These are phyloP conservation scores for Agrostemma githago DNA, from an alignment of 148 eudicot species.

Conservation along the genomic window DNA sequence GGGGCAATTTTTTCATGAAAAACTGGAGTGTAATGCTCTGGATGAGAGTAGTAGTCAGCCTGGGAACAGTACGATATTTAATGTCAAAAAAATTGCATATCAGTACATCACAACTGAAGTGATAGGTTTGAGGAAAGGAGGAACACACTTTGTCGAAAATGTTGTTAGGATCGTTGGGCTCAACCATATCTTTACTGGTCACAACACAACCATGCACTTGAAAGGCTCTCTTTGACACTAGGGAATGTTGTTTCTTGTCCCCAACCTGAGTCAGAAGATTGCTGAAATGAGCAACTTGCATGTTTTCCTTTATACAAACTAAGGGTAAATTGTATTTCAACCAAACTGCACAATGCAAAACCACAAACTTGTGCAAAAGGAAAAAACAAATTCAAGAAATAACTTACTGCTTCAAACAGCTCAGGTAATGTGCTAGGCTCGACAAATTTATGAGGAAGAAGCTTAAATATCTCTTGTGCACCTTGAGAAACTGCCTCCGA, in stretches of 20 bases:
- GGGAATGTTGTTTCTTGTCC: slow-evolving; percentile 33
- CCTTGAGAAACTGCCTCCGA: slow-evolving; percentile 76
- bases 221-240: slow-evolving; percentile 55
- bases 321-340: background rate
- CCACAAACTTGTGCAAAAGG: background rate
- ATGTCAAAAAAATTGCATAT: background rate
- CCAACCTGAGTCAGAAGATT: slow-evolving; percentile 36
- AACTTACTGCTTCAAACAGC: slow-evolving; percentile 60
- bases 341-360: background rate
- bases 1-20: slow-evolving; percentile 92
- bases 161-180: slow-evolving; percentile 52
- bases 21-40: slow-evolving; percentile 79
- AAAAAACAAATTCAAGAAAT: slow-evolving; percentile 1
- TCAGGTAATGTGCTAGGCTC: slow-evolving; percentile 76
- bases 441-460: slow-evolving; percentile 88
- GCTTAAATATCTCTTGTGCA: slow-evolving; percentile 89
- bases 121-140: background rate
- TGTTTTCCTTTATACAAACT: background rate
- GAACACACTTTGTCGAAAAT: slow-evolving; percentile 58
- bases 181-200: slow-evolving; percentile 82
- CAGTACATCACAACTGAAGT: background rate
- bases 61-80: slow-evolving; percentile 30
- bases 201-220: slow-evolving; percentile 96
- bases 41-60: slow-evolving; percentile 97
- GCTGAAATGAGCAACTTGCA: background rate